phyloP scores from a whole-genome alignment of 345 rosid species.

The Heritiera littoralis region DNA sequence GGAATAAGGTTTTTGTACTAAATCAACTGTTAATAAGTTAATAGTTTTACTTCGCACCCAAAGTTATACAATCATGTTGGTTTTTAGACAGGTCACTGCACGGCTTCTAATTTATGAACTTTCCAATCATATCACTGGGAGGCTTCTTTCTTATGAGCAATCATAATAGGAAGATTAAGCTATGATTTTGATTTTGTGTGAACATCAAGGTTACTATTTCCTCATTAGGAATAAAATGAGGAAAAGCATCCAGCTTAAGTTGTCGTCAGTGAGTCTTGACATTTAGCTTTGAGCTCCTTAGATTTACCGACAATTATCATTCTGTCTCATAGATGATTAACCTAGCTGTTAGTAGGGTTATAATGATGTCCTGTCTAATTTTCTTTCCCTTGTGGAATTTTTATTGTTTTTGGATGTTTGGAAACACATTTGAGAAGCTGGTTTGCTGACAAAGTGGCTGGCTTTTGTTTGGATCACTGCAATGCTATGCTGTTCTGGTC shows the following conservation, averaged over 20 bases:
- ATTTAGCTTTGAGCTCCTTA: no score
- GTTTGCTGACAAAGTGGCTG: not conserved
- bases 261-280: not conserved
- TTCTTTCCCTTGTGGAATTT: conserved; percentile 7
- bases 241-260: not conserved
- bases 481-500: not conserved
- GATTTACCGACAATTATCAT: no score
- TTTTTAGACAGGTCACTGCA: not conserved
- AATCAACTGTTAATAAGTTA: not conserved
- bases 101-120: not conserved
- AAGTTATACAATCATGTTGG: conserved; percentile 1
- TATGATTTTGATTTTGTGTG: not conserved
- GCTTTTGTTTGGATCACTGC: not conserved
- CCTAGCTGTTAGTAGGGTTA: not conserved
- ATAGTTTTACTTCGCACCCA: not conserved
- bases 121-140: not conserved
- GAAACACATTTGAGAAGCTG: not conserved
- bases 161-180: not conserved
- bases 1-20: not conserved
- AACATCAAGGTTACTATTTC: not conserved
- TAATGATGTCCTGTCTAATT: conserved; percentile 1
- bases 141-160: not conserved
- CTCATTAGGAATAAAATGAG: not conserved
- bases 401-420: not conserved
- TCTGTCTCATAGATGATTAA: no score